Conservation (phyloP, 2,329 filamentous ascomycete species). For the Penicillium sclerotiorum region DNA sequence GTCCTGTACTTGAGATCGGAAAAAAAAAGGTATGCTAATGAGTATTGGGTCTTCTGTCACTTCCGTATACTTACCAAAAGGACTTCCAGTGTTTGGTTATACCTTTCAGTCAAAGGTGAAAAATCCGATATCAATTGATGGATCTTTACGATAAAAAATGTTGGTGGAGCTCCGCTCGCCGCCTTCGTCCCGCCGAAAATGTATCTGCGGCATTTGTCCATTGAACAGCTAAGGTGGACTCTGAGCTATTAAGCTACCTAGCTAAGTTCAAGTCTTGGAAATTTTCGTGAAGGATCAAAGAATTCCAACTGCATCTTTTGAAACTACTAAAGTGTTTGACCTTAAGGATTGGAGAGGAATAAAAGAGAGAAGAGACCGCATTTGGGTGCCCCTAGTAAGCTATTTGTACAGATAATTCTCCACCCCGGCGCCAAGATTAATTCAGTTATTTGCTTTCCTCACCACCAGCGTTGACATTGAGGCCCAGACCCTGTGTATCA, state of each 20-base stretch:
- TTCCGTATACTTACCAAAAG: slow-evolving; percentile 1
- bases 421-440: slow-evolving; percentile 26
- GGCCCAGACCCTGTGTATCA: slow-evolving; percentile 83
- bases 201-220: slow-evolving; percentile 13
- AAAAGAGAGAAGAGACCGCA: slow-evolving; percentile 37
- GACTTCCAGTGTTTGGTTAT: not conserved
- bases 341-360: not conserved
- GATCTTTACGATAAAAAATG: slow-evolving; percentile 17
- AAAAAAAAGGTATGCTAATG: too few relatives aligned
- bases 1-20: too few relatives aligned
- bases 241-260: too few relatives aligned
- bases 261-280: too few relatives aligned
- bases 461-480: slow-evolving; percentile 68
- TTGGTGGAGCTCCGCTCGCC: slow-evolving; percentile 28
- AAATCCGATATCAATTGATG: too few relatives aligned
- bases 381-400: slow-evolving; percentile 35
- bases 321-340: too few relatives aligned
- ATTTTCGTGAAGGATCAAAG: too few relatives aligned
- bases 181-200: slow-evolving; percentile 33
- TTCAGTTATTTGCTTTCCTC: slow-evolving; percentile 37
- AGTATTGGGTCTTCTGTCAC: too few relatives aligned
- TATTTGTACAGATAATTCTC: slow-evolving; percentile 41
- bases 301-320: too few relatives aligned
- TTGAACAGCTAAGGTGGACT: too few relatives aligned
- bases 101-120: too few relatives aligned